phyloP scores from a whole-genome alignment of 345 rosid genomes.

The Corchorus capsularis region DNA sequence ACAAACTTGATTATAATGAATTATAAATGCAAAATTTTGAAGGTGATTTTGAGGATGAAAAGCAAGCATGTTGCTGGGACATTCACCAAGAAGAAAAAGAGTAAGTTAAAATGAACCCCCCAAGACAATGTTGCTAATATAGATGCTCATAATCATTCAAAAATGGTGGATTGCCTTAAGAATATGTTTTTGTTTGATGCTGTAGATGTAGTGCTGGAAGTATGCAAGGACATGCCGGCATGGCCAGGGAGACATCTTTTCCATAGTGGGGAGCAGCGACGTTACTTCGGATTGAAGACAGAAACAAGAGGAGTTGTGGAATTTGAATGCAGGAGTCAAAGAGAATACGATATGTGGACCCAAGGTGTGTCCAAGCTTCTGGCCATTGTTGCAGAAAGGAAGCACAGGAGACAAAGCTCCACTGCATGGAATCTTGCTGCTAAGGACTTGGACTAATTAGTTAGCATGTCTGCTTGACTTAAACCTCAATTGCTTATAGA shows the following conservation, averaged over 20 bases:
- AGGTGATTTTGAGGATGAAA: constrained; percentile 88
- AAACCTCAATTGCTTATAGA: background rate
- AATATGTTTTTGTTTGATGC: background rate
- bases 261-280: constrained; percentile 62
- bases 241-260: constrained; percentile 89
- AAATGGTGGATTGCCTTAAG: background rate
- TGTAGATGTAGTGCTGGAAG: constrained; percentile 75
- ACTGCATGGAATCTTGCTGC: constrained; percentile 24
- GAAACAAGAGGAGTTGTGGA: constrained; percentile 65
- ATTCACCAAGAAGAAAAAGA: constrained; percentile 84
- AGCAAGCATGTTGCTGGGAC: constrained; percentile 86
- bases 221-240: constrained; percentile 73
- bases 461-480: background rate
- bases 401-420: constrained; percentile 30
- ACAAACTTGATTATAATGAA: background rate
- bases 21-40: constrained; percentile 1
- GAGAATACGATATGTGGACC: constrained; percentile 84
- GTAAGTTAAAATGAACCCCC: constrained; percentile 36
- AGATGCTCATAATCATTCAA: too few relatives aligned
- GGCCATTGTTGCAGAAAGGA: constrained; percentile 50
- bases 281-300: constrained; percentile 82
- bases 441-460: constrained; percentile 13
- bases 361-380: constrained; percentile 72
- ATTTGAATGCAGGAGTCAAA: constrained; percentile 80
- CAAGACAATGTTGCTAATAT: background rate